A percentile compares a stretch with the other conserved stretches of the same genome.
phyloP scores from a whole-genome alignment of 805 yeast species.

The Metschnikowia bowlesiae region DNA sequence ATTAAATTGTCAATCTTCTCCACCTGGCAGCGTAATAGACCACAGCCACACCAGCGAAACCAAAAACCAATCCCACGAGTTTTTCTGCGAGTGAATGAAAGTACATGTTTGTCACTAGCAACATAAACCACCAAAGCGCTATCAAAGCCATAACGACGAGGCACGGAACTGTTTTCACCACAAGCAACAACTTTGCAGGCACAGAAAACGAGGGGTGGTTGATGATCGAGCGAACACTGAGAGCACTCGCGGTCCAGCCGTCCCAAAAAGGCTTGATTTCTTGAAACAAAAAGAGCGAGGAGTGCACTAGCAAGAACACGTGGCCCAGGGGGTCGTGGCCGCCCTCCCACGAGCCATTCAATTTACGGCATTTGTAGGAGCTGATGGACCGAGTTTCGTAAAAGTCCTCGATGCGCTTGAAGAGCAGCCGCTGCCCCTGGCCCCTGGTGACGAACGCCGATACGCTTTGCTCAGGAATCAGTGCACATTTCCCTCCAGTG shows the following conservation, averaged over 20 bases:
- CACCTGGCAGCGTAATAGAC: conserved; percentile 42
- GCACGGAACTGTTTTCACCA: conserved; percentile 17
- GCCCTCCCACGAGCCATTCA: conserved; percentile 67
- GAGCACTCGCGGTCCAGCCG: conserved; percentile 18
- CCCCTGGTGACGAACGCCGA: conserved; percentile 2
- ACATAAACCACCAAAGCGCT: conserved; percentile 78
- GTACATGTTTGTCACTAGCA: conserved; percentile 74
- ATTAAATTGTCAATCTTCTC: neutral
- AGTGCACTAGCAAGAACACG: conserved; percentile 68
- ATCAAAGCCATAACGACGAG: conserved; percentile 23
- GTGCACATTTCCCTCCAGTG: conserved; percentile 81
- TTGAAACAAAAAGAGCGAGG: conserved; percentile 59
- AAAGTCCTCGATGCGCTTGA: conserved; percentile 5
- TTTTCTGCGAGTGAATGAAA: conserved; percentile 83
- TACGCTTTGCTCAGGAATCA: conserved; percentile 12
- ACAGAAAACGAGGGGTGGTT: neutral
- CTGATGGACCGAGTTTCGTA: conserved; percentile 22
- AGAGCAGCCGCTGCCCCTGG: conserved; percentile 3
- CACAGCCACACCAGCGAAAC: conserved; percentile 45
- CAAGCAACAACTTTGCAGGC: neutral
- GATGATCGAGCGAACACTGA: neutral
- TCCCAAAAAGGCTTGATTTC: conserved; percentile 48
- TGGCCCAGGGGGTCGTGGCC: conserved; percentile 98
- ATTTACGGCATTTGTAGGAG: conserved; percentile 31
- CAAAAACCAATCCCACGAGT: conserved; percentile 62